Evolutionary conservation across 345 rosid genomes (phyloP), one percentile per base, ranked within the genome.

Genomic region (Eucalyptus paniculata): DNA sequence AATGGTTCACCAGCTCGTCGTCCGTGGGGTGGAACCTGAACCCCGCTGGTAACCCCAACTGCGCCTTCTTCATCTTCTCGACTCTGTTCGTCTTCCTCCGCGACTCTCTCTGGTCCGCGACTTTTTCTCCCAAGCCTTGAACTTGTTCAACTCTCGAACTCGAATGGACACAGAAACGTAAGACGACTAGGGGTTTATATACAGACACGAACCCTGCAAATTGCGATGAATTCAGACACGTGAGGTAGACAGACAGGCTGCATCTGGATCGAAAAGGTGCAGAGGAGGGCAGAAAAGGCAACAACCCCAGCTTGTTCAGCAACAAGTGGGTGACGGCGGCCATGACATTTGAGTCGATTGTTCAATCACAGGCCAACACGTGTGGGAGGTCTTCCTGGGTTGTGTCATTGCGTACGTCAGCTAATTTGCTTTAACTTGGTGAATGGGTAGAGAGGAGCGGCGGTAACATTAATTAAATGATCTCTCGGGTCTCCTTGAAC

Each of bases 21-120:
- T 97, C 99, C 10, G 99, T 97, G 3, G 99, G 99, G 72, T 97
- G 99, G 88, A 97, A 97, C 92, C 99, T 92, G 93, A 97, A 97
- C 51, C 99, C 99, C 4, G 99, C 92, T 47, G 99, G 99, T 50
- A 97, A 91, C 86, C 92, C 94, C 13, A 97, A 26, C 91, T 92
- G 96, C 45, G 89, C 87, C 88, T 88, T 86, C 88, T 18, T 88
- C 50, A 54, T 77, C 86, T 28, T 40, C 85, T 77, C 85, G 4
- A 77, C 47, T 77, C 47, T 77, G 85, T 37, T 23, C 16, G 9
- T 77, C 47, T 77, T 77, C 30, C 24, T 37, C 85, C 7, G 85
- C 82, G 7, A 11, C 82, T 72, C 45, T 72, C 82, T 72, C 40
- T 32, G 80, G 80, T 67, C 80, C 80, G 14, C 0, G 47, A 13